Evolutionary conservation across 2,329 filamentous ascomycete species (phyloP), one percentile per base, ranked within the genome.

Genomic region (Xylaria sp.): DNA sequence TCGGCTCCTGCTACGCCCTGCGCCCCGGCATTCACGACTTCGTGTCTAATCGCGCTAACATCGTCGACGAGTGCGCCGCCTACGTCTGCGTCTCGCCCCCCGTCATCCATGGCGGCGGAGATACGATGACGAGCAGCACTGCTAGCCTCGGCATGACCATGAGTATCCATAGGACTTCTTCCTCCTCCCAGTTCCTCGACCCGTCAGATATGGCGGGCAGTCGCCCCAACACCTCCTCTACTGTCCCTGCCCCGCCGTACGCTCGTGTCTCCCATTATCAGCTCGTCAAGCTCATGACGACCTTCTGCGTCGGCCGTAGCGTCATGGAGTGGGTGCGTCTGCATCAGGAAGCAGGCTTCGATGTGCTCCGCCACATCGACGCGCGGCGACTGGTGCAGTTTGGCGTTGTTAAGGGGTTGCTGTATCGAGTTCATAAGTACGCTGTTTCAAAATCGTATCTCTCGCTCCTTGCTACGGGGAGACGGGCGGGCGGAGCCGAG

Each of bases 371-470:
- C 13, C 90, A 91, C 75, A 89, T 99, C 65, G 96, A 99, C 78
- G 89, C 97, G 63, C 89, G 96, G 13, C 90, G 96, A 32, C 90
- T 99, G 70, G 93, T 98, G 70, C 97, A 97, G 67, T 99, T 98
- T 76, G 96, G 95, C 65, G 87, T 97, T 67, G 97, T 98, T 79
- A 98, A 98, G 81, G 94, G 95, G 18, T 92, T 97, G 73, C 82
- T 99, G 28, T 97, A 97, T 80, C 89, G 96, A 39, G 91, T 97
- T 46, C 93, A 98, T 81, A 97, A 96, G 78, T 97, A 97, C 77
- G 92, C 93, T 32, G 88, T 97, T 1, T 89, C 86, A 4, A 89
- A 88, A 75, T 86, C 88, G 77, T 88, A 89, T 73, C 80, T 91
- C 25, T 83, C 85, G 8, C 81, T 82, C 2, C 76, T 89, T 63